phyloP scores from a whole-genome alignment of 768 basidiomycete genomes.

The Stropharia rugosoannulata region DNA sequence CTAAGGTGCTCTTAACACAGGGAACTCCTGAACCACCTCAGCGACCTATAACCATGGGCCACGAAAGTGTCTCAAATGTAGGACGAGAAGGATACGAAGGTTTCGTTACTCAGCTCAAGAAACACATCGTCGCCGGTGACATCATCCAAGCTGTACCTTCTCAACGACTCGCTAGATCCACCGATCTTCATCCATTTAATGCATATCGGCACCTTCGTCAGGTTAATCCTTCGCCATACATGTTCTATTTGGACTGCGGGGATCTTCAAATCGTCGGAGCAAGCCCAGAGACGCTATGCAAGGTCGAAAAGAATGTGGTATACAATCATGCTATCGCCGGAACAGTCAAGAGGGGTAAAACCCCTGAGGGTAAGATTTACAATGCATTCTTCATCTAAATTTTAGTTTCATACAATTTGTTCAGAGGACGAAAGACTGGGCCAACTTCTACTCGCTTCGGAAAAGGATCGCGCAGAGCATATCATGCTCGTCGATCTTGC shows the following conservation, averaged over 20 bases:
- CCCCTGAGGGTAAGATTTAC: constrained; percentile 67
- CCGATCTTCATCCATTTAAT: constrained; percentile 93
- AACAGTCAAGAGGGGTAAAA: constrained; percentile 86
- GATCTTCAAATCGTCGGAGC: constrained; percentile 96
- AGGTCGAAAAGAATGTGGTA: constrained; percentile 88
- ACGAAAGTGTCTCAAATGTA: constrained; percentile 81
- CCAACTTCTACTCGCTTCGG: constrained; percentile 71
- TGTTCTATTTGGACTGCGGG: constrained; percentile 96
- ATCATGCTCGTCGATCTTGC: constrained; percentile 99
- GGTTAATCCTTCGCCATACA: constrained; percentile 97
- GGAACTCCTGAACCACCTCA: constrained; percentile 67
- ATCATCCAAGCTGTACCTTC: constrained; percentile 99
- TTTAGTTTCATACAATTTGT: constrained; percentile 10
- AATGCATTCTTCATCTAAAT: background rate
- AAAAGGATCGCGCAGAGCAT: constrained; percentile 97
- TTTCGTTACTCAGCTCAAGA: constrained; percentile 90
- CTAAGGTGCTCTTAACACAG: constrained; percentile 57
- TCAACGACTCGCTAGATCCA: constrained; percentile 84
- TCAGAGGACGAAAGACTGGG: constrained; percentile 89
- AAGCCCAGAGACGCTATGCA: constrained; percentile 96
- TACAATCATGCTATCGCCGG: constrained; percentile 99
- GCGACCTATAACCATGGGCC: constrained; percentile 61
- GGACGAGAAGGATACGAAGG: constrained; percentile 89
- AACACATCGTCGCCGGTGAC: constrained; percentile 94
- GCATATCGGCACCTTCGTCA: constrained; percentile 92